These are phyloP conservation scores for Backusella mclennaniae DNA, from an alignment of 192 early-diverging fungal genomes.

Conservation along the genomic window DNA sequence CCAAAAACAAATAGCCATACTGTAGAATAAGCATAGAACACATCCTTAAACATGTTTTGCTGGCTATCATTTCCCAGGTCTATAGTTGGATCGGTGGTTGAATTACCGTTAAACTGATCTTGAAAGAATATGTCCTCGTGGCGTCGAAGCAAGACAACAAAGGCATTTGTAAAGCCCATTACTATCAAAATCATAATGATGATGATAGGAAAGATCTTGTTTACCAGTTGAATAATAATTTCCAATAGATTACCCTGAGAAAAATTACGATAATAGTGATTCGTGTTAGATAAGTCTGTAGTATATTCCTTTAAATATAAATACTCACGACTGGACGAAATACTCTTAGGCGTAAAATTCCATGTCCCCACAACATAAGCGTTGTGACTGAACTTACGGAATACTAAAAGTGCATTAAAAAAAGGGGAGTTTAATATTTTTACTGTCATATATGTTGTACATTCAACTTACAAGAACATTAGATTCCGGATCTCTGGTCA, in stretches of 20 bases:
- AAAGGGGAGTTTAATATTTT: not conserved
- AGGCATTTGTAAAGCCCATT: slow-evolving; percentile 3
- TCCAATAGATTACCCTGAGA: not conserved
- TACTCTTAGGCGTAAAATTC: not conserved
- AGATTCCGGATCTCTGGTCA: not conserved
- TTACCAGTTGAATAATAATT: slow-evolving; percentile 7
- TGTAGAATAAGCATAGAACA: not conserved
- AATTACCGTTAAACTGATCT: not conserved
- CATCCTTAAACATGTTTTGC: not conserved
- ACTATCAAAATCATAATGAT: slow-evolving; percentile 7
- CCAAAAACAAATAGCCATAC: slow-evolving; percentile 13
- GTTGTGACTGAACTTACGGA: not conserved
- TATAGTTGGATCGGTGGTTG: not conserved
- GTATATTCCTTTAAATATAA: not conserved
- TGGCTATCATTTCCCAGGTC: not conserved
- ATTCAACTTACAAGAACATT: not conserved
- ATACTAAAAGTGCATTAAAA: not conserved
- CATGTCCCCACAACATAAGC: slow-evolving; percentile 7
- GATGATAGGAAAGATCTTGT: not conserved
- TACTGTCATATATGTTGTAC: not conserved
- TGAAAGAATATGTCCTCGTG: not conserved
- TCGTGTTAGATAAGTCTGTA: not conserved
- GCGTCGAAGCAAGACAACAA: slow-evolving; percentile 7
- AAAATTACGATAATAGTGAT: not conserved
- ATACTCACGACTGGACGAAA: slow-evolving; percentile 5